phyloP scores from a whole-genome alignment of 2,329 filamentous ascomycete genomes.

The Cadophora sp. region DNA sequence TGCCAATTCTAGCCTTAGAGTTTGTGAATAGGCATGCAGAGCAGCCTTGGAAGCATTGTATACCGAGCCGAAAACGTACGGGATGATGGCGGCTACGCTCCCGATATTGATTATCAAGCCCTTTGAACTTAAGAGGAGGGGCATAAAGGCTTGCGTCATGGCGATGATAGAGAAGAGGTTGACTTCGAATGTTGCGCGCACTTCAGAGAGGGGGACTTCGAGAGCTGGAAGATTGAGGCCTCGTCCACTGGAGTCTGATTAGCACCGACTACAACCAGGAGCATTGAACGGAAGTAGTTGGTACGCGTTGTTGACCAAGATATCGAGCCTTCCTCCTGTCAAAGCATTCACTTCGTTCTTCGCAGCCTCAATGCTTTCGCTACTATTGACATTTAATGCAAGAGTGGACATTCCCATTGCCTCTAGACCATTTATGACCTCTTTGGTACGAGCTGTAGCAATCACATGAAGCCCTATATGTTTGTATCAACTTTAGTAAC shows the following conservation, averaged over 20 bases:
- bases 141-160: constrained; percentile 51
- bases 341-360: constrained; percentile 17
- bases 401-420: constrained; percentile 47
- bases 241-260: constrained; percentile 28
- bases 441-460: constrained; percentile 48
- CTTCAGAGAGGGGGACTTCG: constrained; percentile 44
- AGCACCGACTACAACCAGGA: background rate
- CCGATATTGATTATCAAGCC: constrained; percentile 41
- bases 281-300: background rate
- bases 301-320: constrained; percentile 32
- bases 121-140: constrained; percentile 42
- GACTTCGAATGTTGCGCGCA: constrained; percentile 44
- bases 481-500: too few species aligned
- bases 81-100: constrained; percentile 67
- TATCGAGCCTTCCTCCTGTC: constrained; percentile 29
- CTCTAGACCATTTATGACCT: constrained; percentile 43
- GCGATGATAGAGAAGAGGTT: constrained; percentile 51
- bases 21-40: constrained; percentile 33
- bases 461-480: constrained; percentile 48
- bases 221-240: constrained; percentile 38
- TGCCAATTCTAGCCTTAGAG: constrained; percentile 40
- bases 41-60: constrained; percentile 95
- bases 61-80: constrained; percentile 84
- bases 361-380: constrained; percentile 35
- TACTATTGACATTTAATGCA: constrained; percentile 49